These are phyloP conservation scores for Pseudozyma sp. DNA, from an alignment of 1,284 basidiomycete species.

Conservation along the genomic window DNA sequence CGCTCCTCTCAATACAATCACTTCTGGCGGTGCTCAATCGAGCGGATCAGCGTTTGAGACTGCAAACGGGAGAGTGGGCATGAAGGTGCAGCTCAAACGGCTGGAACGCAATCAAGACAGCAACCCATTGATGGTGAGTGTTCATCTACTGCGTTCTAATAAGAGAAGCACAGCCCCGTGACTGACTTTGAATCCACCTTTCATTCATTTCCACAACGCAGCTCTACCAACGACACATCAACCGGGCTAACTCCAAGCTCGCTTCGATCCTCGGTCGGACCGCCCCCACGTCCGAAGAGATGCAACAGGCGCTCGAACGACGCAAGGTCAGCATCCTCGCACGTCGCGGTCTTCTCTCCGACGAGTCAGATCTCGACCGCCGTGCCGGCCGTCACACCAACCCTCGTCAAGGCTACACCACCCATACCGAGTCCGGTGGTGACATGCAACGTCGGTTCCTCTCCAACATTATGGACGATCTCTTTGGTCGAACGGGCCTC, in stretches of 20 bases:
- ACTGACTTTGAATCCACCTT: not conserved
- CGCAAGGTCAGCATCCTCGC: conserved; percentile 32
- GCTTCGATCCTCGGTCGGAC: conserved; percentile 39
- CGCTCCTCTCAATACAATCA: conserved; percentile 17
- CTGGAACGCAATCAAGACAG: conserved; percentile 14
- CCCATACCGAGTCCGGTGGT: conserved; percentile 14
- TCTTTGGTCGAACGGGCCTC: conserved; percentile 26
- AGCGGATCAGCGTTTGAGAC: conserved; percentile 15
- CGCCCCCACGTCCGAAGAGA: conserved; percentile 29
- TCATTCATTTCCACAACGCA: not conserved
- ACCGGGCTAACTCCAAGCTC: conserved; percentile 52
- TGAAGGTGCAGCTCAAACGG: conserved; percentile 47
- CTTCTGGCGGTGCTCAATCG: conserved; percentile 12
- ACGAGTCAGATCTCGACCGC: not conserved
- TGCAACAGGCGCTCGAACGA: conserved; percentile 30
- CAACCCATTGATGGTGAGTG: conserved; percentile 50
- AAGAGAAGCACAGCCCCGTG: not conserved
- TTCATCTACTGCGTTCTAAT: not conserved
- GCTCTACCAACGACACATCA: conserved; percentile 58
- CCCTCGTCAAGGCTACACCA: conserved; percentile 43
- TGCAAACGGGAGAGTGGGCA: conserved; percentile 25
- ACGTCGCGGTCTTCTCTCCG: conserved; percentile 14
- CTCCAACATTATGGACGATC: conserved; percentile 25
- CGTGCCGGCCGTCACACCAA: conserved; percentile 9
- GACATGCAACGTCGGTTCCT: conserved; percentile 37